Evolutionary conservation across 139 green algal genomes (phyloP).

Genomic region (Tetraselmis striata): DNA sequence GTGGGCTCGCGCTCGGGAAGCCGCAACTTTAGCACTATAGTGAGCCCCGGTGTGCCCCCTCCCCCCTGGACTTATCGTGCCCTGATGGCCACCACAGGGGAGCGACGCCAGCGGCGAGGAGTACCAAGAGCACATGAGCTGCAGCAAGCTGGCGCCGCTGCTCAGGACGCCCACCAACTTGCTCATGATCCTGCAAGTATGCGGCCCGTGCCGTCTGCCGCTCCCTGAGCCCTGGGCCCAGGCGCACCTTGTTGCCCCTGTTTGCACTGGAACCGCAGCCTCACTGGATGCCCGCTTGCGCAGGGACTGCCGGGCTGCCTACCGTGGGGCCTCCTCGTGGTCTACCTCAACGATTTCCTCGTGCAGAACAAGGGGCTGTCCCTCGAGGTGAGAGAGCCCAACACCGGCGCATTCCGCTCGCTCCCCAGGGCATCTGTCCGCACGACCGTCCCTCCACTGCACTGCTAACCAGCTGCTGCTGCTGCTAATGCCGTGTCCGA

Average conservation of each 20-base stretch:
- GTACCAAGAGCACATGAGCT: slow-evolving; percentile 56
- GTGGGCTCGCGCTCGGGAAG: slow-evolving; percentile 2
- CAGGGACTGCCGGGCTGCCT: slow-evolving; percentile 64
- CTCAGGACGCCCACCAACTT: slow-evolving; percentile 57
- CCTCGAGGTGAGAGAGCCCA: background rate
- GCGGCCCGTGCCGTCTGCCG: no score
- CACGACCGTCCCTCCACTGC: no score
- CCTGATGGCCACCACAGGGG: no score
- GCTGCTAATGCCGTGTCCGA: slow-evolving; percentile 8
- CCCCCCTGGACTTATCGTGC: no score
- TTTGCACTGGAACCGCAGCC: background rate
- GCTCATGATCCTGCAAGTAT: slow-evolving; percentile 58
- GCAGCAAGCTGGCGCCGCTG: slow-evolving; percentile 44
- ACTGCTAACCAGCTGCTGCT: no score
- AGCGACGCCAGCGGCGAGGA: slow-evolving; percentile 24
- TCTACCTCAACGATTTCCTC: slow-evolving; percentile 81
- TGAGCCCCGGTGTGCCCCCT: no score
- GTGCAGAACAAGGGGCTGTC: slow-evolving; percentile 35
- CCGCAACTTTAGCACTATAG: no score
- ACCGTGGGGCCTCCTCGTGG: slow-evolving; percentile 72
- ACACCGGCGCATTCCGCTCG: no score
- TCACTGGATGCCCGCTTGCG: no score
- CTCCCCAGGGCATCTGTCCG: no score
- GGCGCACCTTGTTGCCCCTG: no score
- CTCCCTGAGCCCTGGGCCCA: no score